phyloP scores from a whole-genome alignment of 1,284 basidiomycete genomes.

The Leccinum subrobustum region DNA sequence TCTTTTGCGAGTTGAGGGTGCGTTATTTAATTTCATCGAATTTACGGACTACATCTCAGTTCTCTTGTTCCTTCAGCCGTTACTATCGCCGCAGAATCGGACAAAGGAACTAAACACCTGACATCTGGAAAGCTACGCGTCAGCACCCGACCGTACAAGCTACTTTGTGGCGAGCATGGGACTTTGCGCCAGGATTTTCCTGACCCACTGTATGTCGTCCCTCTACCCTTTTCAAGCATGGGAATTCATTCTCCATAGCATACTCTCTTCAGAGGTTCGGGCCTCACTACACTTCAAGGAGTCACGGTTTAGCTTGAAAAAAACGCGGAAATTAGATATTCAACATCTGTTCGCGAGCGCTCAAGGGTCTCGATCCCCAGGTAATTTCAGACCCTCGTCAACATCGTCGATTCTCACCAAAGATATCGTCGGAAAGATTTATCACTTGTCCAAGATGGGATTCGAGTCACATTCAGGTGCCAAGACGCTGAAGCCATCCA shows the following conservation, averaged over 20 bases:
- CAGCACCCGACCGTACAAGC: not conserved
- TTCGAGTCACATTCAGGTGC: not conserved
- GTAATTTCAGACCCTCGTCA: not conserved
- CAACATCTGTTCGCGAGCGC: not conserved
- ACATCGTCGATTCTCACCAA: not conserved
- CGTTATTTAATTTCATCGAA: not conserved
- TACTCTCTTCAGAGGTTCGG: not conserved
- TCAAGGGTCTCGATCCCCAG: not conserved
- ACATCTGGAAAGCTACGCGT: not conserved
- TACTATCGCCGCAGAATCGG: not conserved
- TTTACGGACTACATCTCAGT: not conserved
- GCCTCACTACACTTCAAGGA: not conserved
- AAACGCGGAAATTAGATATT: not conserved
- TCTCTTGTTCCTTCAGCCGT: not conserved
- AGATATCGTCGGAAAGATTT: not conserved
- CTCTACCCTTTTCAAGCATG: not conserved
- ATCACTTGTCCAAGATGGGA: not conserved
- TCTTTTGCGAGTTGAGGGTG: not conserved
- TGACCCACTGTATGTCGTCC: not conserved
- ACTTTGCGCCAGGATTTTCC: not conserved
- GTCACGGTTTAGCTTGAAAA: not conserved
- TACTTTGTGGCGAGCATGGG: not conserved
- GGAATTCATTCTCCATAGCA: not conserved
- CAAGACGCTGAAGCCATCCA: not conserved
- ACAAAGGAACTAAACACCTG: not conserved